Percentiles rank a stretch among this genome's conserved stretches.
Evolutionary conservation across 2,329 filamentous ascomycete species (phyloP).

Genomic region (Coleophoma cylindrospora): DNA sequence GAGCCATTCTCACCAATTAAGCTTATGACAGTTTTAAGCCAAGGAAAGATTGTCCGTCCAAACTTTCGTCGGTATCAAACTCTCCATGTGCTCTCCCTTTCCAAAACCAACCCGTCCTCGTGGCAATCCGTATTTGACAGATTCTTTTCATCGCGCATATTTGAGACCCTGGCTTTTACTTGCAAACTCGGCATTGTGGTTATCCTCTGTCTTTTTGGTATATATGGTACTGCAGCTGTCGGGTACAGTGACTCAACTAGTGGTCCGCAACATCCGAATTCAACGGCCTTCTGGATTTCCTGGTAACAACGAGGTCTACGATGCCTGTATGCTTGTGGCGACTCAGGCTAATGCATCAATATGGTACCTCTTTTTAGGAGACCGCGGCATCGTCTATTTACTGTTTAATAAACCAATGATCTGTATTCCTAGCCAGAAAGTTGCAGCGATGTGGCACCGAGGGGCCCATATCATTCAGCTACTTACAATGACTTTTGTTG

Average conservation of each 20-base stretch:
- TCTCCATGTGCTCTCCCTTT: not conserved
- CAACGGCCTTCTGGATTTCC: too few relatives aligned
- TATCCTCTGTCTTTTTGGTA: not conserved
- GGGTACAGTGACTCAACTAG: not conserved
- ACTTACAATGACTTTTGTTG: not conserved
- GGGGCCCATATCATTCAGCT: not conserved
- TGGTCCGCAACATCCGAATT: too few relatives aligned
- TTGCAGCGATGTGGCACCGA: not conserved
- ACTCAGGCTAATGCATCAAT: too few relatives aligned
- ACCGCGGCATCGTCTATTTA: not conserved
- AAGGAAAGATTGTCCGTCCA: not conserved
- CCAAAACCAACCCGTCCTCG: not conserved
- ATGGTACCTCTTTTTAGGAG: too few relatives aligned
- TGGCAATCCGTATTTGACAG: not conserved
- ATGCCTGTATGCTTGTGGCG: too few relatives aligned
- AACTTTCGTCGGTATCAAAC: not conserved
- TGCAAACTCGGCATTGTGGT: not conserved
- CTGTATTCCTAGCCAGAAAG: not conserved
- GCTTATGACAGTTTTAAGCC: not conserved
- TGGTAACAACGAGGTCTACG: too few relatives aligned
- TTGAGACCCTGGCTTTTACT: not conserved
- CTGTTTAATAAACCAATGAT: not conserved
- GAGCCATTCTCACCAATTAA: not conserved
- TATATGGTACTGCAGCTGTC: not conserved
- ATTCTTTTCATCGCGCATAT: not conserved